A percentile compares a stretch with the other conserved stretches of the same genome.
Conservation (phyloP, 164 flowering plant species). For the Platanus orientalis region DNA sequence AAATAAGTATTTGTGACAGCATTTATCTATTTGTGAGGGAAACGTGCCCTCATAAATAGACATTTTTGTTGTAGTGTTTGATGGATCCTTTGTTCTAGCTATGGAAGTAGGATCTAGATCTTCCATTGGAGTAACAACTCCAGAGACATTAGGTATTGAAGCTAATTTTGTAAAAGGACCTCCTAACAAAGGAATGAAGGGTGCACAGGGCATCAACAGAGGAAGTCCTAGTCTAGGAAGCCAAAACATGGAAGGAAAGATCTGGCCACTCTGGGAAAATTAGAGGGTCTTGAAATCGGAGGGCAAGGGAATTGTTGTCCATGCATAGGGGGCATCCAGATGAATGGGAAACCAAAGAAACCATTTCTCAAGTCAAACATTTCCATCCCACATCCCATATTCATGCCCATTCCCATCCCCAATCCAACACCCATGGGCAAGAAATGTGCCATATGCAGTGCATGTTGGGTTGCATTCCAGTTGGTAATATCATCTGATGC, state of each 20-base stretch:
- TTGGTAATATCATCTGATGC: conserved; percentile 80
- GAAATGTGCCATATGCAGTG: conserved; percentile 59
- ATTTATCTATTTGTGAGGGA: no score
- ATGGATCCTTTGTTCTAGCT: conserved; percentile 21
- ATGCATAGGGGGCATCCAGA: conserved; percentile 57
- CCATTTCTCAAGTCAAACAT: conserved; percentile 50
- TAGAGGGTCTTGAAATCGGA: conserved; percentile 32
- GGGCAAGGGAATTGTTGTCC: conserved; percentile 49
- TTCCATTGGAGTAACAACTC: conserved; percentile 22
- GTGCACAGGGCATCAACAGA: conserved; percentile 41
- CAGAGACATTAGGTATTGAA: conserved; percentile 27
- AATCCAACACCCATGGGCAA: conserved; percentile 60
- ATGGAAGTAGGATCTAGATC: conserved; percentile 29
- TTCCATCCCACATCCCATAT: conserved; percentile 64
- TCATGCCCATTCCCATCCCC: conserved; percentile 47
- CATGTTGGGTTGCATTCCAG: conserved; percentile 59
- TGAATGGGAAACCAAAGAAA: conserved; percentile 41
- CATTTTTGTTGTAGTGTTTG: no score
- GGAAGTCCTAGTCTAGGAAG: conserved; percentile 57
- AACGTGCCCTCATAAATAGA: no score
- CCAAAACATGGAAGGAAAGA: conserved; percentile 53
- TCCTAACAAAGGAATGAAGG: conserved; percentile 37
- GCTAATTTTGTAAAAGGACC: conserved; percentile 34
- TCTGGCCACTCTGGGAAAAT: no score
- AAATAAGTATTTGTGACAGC: no score